Evolutionary conservation across 495 filamentous ascomycete genomes (phyloP).

Genomic region (Penicillium pancosmium): DNA sequence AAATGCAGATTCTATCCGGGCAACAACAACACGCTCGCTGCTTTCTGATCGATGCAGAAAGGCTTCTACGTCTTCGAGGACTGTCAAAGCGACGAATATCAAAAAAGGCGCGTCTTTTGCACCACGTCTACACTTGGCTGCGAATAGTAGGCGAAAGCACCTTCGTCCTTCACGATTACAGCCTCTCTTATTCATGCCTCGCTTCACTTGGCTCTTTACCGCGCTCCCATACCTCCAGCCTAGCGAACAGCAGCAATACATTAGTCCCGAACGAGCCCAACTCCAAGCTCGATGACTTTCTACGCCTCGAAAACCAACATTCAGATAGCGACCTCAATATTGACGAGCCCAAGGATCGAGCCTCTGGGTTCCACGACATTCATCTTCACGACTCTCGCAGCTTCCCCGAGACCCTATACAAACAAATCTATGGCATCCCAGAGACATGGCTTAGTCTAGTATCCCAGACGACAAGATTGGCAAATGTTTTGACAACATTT

Average conservation of each 20-base stretch:
- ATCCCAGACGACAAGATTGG: conserved; percentile 39
- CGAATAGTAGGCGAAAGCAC: conserved; percentile 42
- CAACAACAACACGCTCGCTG: conserved; percentile 38
- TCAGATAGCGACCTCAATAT: conserved; percentile 41
- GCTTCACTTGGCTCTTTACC: conserved; percentile 25
- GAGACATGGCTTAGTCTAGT: conserved; percentile 42
- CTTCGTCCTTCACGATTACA: conserved; percentile 38
- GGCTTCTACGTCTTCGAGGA: conserved; percentile 32
- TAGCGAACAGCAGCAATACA: neutral
- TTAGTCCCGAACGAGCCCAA: conserved; percentile 16
- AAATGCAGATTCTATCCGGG: conserved; percentile 31
- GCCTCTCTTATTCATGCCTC: conserved; percentile 27
- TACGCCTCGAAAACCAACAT: conserved; percentile 31
- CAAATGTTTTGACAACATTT: conserved; percentile 37
- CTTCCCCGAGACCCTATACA: conserved; percentile 34
- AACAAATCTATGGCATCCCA: conserved; percentile 39
- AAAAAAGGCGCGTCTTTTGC: conserved; percentile 37
- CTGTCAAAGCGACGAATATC: conserved; percentile 38
- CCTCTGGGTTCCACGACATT: conserved; percentile 33
- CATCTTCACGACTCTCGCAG: conserved; percentile 39
- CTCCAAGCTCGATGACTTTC: conserved; percentile 37
- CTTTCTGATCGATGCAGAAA: conserved; percentile 39
- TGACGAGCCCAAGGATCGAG: conserved; percentile 35
- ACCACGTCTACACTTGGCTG: conserved; percentile 41
- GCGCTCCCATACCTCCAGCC: conserved; percentile 6